Evolutionary conservation across 2,329 filamentous ascomycete species (phyloP).

Genomic region (Aspergillus persii): DNA sequence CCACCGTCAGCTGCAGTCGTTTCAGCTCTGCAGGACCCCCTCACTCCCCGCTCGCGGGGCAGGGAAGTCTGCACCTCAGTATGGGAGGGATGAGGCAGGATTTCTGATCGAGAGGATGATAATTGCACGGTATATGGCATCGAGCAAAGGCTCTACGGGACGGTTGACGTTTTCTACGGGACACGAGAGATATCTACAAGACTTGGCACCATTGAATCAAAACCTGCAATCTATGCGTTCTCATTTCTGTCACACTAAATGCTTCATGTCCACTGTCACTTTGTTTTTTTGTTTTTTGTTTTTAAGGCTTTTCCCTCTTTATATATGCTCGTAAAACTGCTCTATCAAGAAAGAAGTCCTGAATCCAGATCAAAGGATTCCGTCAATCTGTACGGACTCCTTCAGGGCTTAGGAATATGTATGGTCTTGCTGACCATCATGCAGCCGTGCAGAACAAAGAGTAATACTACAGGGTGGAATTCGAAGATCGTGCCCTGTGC

Average conservation of each 20-base stretch:
- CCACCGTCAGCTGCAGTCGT: too few species aligned
- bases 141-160: too few species aligned
- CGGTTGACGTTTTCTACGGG: too few species aligned
- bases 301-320: slow-evolving; percentile 7
- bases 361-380: slow-evolving; percentile 8
- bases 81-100: neutral
- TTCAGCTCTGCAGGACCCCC: too few species aligned
- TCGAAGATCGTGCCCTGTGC: slow-evolving; percentile 68
- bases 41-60: too few species aligned
- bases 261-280: slow-evolving; percentile 10
- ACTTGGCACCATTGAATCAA: neutral
- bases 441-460: slow-evolving; percentile 88
- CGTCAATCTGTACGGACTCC: slow-evolving; percentile 7
- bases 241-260: slow-evolving; percentile 16
- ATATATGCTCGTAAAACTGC: slow-evolving; percentile 19
- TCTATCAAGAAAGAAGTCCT: slow-evolving; percentile 16
- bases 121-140: too few species aligned
- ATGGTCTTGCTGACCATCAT: slow-evolving; percentile 95
- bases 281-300: neutral
- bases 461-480: slow-evolving; percentile 74
- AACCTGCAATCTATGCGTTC: slow-evolving; percentile 8
- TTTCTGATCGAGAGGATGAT: too few species aligned
- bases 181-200: too few species aligned
- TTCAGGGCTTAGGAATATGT: slow-evolving; percentile 81
- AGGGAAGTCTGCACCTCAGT: neutral